Base-by-base conservation (phyloP, 1,139 yeast genomes). In the Yamadazyma trypodendri region DNA sequence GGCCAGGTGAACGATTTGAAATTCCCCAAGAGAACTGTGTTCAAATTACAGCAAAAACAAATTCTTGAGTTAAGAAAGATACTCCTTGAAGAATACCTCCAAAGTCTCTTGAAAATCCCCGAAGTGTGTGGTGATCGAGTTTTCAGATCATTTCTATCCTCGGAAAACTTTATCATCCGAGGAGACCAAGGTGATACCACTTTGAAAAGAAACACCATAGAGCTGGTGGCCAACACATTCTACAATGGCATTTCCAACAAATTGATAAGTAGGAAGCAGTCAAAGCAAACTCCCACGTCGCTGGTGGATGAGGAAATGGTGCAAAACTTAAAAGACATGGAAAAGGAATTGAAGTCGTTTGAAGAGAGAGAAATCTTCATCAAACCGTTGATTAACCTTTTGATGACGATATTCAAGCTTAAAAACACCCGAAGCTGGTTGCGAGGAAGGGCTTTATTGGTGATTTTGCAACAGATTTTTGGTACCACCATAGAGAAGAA, bases 401-500 rank as follows among this genome's bases (percentile, higher is more conserved):
- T 89, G 35, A 75, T 86, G 15, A 68, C 84, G 0, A 56, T 88
- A 0, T 90, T 90, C 60, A 79, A 86, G 16, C 63, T 87, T 20
- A 79, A 81, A 39, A 75, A 72, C 30, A 71, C 85, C 2, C 80
- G 78, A 38, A 75, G 77, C 35, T 88, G 96, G 96, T 61, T 89
- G 1, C 65, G 95, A 38, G 97, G 96, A 0, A 68, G 90, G 35
- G 96, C 97, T 0, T 69, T 88, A 4, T 73, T 89, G 28, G 81
- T 88, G 3, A 79, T 90, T 3, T 65, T 89, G 31, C 97, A 89
- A 56, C 96, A 88, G 57, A 59, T 90, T 1, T 72, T 90, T 37
- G 97, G 97, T 0, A 87, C 95, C 2, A 84, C 97, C 0, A 82
- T 89, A 40, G 97, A 90, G 54, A 81, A 79, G 52, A 82, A 82